Conservation (phyloP, 139 green algal genomes). For the Ettlia oleoabundans region DNA sequence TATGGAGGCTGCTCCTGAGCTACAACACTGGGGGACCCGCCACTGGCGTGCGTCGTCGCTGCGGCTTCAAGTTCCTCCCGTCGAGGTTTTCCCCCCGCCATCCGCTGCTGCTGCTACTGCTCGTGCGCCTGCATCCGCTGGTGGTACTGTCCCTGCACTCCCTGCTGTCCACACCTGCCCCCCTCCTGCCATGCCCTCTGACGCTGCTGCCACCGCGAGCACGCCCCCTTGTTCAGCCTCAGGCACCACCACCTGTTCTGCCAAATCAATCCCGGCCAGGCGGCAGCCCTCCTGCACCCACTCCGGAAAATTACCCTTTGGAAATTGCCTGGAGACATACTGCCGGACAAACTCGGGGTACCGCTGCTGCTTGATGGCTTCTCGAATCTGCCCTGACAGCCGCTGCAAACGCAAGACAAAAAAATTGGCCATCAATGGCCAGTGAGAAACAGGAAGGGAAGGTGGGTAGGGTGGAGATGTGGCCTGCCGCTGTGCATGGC, state of each 20-base stretch:
- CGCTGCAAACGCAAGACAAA: conserved; percentile 31
- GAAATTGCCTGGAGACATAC: conserved; percentile 64
- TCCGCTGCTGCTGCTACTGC: not conserved
- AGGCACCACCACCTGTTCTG: conserved; percentile 2
- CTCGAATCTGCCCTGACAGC: conserved; percentile 63
- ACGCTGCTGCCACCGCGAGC: no score
- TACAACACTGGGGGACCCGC: no score
- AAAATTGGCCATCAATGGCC: not conserved
- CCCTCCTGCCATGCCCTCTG: not conserved
- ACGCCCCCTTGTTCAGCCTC: not conserved
- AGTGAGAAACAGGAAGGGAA: not conserved
- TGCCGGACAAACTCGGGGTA: conserved; percentile 76
- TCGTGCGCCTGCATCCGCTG: no score
- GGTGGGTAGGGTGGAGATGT: not conserved
- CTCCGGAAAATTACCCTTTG: conserved; percentile 54
- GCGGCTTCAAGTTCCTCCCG: no score
- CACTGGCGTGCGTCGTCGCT: no score
- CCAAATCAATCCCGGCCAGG: conserved; percentile 60
- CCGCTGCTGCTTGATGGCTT: conserved; percentile 64
- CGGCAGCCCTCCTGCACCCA: conserved; percentile 73
- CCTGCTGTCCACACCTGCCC: not conserved
- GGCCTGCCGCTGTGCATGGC: not conserved
- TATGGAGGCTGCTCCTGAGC: no score
- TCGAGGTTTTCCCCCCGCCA: no score
- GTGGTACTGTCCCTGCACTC: not conserved